Evolutionary conservation across 192 early-diverging fungal species (phyloP).

Genomic region (Mortierella alpina): DNA sequence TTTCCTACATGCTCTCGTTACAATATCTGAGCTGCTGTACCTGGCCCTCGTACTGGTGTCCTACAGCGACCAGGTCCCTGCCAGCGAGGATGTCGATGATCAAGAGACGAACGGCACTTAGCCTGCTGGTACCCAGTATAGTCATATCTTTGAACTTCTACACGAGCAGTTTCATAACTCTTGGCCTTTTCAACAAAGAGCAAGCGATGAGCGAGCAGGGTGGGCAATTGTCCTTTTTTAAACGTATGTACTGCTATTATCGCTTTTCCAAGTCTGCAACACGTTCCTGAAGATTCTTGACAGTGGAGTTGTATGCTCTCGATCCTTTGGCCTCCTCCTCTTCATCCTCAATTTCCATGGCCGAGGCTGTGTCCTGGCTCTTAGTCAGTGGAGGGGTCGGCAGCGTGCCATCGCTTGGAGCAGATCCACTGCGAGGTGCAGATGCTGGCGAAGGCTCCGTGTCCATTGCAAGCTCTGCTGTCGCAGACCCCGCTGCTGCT

Average conservation of each 20-base stretch:
- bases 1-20: no score
- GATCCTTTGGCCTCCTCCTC: slow-evolving; percentile 1
- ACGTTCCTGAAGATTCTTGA: slow-evolving; percentile 32
- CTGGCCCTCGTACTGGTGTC: no score
- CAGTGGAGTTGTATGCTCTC: slow-evolving; percentile 3
- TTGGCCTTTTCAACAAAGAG: no score
- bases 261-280: slow-evolving; percentile 20
- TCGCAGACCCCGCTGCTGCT: not conserved
- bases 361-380: slow-evolving; percentile 18
- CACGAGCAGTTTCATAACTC: no score
- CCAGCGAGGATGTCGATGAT: no score
- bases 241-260: slow-evolving; percentile 10
- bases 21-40: no score
- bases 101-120: no score
- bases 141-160: no score
- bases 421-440: not conserved
- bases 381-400: slow-evolving; percentile 46
- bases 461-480: not conserved
- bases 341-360: slow-evolving; percentile 46
- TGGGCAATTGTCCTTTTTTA: no score
- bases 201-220: no score
- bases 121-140: no score
- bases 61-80: no score
- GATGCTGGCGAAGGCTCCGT: not conserved
- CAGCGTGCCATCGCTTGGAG: slow-evolving; percentile 32